These are phyloP conservation scores for Vitis riparia DNA, from an alignment of 164 flowering plant species.

Conservation along the genomic window DNA sequence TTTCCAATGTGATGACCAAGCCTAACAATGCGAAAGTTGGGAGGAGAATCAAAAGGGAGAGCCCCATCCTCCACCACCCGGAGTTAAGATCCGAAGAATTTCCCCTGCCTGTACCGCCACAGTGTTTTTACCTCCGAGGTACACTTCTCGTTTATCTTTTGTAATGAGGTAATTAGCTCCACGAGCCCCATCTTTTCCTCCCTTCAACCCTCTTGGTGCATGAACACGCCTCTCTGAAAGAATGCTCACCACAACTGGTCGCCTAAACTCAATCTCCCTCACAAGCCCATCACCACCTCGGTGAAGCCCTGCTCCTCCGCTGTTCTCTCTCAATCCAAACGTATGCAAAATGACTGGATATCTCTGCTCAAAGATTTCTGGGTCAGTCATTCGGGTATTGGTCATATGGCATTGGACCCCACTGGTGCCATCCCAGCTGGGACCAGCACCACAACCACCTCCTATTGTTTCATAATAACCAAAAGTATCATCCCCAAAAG, in stretches of 20 bases:
- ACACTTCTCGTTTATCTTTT: slow-evolving; percentile 60
- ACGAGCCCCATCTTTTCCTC: slow-evolving; percentile 82
- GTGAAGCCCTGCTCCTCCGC: slow-evolving; percentile 83
- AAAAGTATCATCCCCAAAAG: slow-evolving; percentile 89
- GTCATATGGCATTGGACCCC: slow-evolving; percentile 99
- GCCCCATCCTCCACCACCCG: slow-evolving; percentile 45
- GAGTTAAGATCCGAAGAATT: slow-evolving; percentile 80
- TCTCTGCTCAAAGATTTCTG: slow-evolving; percentile 96
- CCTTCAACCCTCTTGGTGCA: slow-evolving; percentile 90
- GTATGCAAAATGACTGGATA: slow-evolving; percentile 85
- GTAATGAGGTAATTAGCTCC: slow-evolving; percentile 79
- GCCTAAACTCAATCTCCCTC: slow-evolving; percentile 87
- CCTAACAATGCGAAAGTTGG: no score
- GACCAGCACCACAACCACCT: slow-evolving; percentile 98
- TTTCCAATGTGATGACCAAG: no score
- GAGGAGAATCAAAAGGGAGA: no score
- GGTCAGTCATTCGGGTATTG: slow-evolving; percentile 96
- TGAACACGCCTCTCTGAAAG: slow-evolving; percentile 96
- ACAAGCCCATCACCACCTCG: slow-evolving; percentile 93
- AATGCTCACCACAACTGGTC: slow-evolving; percentile 83
- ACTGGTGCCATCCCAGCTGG: slow-evolving; percentile 92
- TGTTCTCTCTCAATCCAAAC: slow-evolving; percentile 76
- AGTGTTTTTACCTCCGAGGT: slow-evolving; percentile 93
- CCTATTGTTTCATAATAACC: slow-evolving; percentile 98
- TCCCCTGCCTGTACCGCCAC: slow-evolving; percentile 78